Evolutionary conservation across 1,139 yeast genomes (phyloP), one percentile per base, ranked within the genome.

Genomic region (Taphrina communis): DNA sequence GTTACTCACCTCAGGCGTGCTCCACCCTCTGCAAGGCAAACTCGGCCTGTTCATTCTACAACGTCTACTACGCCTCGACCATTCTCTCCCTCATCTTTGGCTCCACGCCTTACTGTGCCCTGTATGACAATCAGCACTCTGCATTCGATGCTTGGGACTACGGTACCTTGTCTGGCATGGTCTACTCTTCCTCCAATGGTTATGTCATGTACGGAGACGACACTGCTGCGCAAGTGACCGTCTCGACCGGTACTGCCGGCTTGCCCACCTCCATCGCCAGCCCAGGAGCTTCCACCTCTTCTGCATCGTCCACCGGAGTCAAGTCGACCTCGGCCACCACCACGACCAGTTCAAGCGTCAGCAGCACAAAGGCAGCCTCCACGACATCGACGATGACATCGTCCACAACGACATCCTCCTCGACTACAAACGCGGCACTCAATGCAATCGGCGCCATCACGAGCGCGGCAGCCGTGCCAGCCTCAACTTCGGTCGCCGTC

Each of bases 1-100:
- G 50, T 38, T 44, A 44, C 42, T 58, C 62, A 8, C 48, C 62
- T 6, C 53, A 42, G 51, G 51, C 62, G 14, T 58, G 62, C 19
- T 31, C 42, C n/a, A 31, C 51, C 12, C 42, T 58, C 25, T 58
- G 62, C 46, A 9, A 19, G 39, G 53, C 51, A 39, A 25, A 44
- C n/a, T n/a, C 62, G 38, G 35, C 25, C 8, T 58, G 62, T 31
- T 38, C 46, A 2, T 58, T 58, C 53, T 58, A 58, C 62, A 58
- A 58, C 41, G 41, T 58, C 53, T 58, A 58, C 53, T 21, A 9
- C 11, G 62, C 53, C 53, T 6, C 19, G 21, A 46, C 36, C 42
- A 3, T 39, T 19, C n/a, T 41, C n/a, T 36, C 53, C 11, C 6
- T 19, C 25, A n/a, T 38, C 36, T 58, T 58, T 21, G 53, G 42